Percentiles rank a stretch among this genome's conserved stretches.
phyloP scores from a whole-genome alignment of 176 grass and related monocot genomes.

The Phoenix dactylifera region DNA sequence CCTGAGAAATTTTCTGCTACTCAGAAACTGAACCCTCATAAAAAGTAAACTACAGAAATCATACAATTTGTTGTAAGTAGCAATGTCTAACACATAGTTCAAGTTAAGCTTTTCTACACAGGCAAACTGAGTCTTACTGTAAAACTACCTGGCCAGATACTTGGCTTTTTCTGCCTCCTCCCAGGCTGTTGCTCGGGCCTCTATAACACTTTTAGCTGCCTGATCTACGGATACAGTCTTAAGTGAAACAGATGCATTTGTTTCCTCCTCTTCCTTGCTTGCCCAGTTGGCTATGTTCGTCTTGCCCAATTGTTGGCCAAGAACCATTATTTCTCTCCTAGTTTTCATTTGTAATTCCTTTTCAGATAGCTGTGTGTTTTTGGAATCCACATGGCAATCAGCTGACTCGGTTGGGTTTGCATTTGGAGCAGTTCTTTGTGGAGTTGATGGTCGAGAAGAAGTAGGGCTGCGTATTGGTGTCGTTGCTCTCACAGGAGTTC shows the following conservation, averaged over 20 bases:
- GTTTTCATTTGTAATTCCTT: conserved; percentile 58
- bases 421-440: conserved; percentile 7
- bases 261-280: conserved; percentile 61
- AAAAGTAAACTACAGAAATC: too few relatives aligned
- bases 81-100: too few relatives aligned
- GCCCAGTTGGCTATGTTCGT: conserved; percentile 87
- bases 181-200: conserved; percentile 60
- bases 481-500: conserved; percentile 44
- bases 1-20: conserved; percentile 25
- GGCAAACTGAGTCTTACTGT: too few relatives aligned
- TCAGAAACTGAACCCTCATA: background rate
- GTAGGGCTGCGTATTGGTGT: conserved; percentile 38
- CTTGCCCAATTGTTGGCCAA: conserved; percentile 75
- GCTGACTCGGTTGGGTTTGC: conserved; percentile 2
- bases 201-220: conserved; percentile 24
- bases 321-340: conserved; percentile 72
- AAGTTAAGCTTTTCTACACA: too few relatives aligned
- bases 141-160: conserved; percentile 54
- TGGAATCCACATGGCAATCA: conserved; percentile 16
- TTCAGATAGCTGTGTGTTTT: conserved; percentile 32
- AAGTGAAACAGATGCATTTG: conserved; percentile 17
- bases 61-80: too few relatives aligned
- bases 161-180: conserved; percentile 83
- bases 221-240: conserved; percentile 19
- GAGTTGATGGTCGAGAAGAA: conserved; percentile 60